A percentile compares a stretch with the other conserved stretches of the same genome.
Conservation (phyloP, 2,329 filamentous ascomycete genomes). For the Bipolaris oryzae region DNA sequence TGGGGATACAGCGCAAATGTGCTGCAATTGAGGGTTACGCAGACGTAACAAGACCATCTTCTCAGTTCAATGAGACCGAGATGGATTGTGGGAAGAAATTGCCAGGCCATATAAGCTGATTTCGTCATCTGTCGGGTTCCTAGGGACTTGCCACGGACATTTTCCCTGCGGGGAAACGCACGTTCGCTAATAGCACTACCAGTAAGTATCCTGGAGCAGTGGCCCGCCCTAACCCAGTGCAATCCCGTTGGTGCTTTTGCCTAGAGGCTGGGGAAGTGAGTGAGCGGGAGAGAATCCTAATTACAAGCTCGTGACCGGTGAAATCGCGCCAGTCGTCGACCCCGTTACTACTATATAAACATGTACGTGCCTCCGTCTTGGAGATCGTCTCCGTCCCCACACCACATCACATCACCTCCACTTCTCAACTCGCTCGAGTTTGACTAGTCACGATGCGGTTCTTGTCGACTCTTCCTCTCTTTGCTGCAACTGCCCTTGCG, state of each 20-base stretch:
- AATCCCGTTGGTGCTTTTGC: conserved; percentile 16
- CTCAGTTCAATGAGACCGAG: neutral
- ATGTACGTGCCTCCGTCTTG: conserved; percentile 14
- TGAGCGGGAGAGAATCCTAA: conserved; percentile 22
- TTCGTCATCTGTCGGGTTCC: conserved; percentile 34
- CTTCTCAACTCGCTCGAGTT: conserved; percentile 22
- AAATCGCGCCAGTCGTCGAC: conserved; percentile 21
- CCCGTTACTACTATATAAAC: conserved; percentile 22
- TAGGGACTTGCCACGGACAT: conserved; percentile 26
- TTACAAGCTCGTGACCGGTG: conserved; percentile 25
- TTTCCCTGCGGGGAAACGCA: conserved; percentile 36
- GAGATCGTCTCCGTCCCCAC: conserved; percentile 15
- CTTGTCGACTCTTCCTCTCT: conserved; percentile 27
- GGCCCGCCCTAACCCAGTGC: conserved; percentile 22
- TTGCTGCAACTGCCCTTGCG: conserved; percentile 35
- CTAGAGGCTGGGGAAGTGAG: conserved; percentile 20
- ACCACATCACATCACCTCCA: conserved; percentile 22
- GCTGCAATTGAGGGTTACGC: conserved; percentile 6
- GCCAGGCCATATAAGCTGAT: conserved; percentile 10
- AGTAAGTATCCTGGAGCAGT: conserved; percentile 11
- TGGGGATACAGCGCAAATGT: neutral
- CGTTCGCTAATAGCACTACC: conserved; percentile 10
- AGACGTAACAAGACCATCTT: neutral
- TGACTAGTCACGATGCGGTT: conserved; percentile 37
- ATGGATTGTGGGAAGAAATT: conserved; percentile 1